A percentile compares a stretch with the other conserved stretches of the same genome.
These are phyloP conservation scores for Alternaria rosae DNA, from an alignment of 2,329 filamentous ascomycete genomes.

Conservation along the genomic window DNA sequence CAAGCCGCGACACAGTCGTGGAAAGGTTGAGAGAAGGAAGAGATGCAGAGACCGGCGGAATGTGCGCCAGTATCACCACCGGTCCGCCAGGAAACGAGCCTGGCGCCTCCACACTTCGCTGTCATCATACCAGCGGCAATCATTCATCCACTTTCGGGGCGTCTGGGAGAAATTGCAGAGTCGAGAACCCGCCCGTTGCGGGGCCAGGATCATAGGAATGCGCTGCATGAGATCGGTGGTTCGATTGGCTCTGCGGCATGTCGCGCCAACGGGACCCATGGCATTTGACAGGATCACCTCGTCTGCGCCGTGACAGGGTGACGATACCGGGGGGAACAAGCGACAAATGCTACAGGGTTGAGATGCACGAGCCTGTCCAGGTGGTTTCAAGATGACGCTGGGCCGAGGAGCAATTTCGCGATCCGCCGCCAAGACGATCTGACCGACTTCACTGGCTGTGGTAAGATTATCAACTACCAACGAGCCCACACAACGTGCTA, in stretches of 20 bases:
- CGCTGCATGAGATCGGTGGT: slow-evolving; percentile 9
- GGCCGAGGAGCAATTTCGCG: slow-evolving; percentile 43
- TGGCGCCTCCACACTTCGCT: slow-evolving; percentile 33
- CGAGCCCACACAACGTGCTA: not conserved
- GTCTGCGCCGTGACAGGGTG: slow-evolving; percentile 22
- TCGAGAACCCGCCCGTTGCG: slow-evolving; percentile 28
- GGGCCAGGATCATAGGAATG: slow-evolving; percentile 23
- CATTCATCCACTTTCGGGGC: slow-evolving; percentile 35
- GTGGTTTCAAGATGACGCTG: slow-evolving; percentile 34
- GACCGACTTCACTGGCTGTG: slow-evolving; percentile 31
- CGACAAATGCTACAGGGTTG: slow-evolving; percentile 37
- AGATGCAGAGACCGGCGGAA: slow-evolving; percentile 26
- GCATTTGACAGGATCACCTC: slow-evolving; percentile 27
- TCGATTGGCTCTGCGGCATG: slow-evolving; percentile 36
- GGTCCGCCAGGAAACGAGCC: slow-evolving; percentile 33
- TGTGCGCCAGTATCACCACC: slow-evolving; percentile 29
- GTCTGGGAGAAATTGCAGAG: slow-evolving; percentile 49
- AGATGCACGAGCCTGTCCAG: slow-evolving; percentile 28
- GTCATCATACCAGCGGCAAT: slow-evolving; percentile 37
- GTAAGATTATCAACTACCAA: slow-evolving; percentile 27
- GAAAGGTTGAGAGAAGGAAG: slow-evolving; percentile 27
- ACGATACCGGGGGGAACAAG: slow-evolving; percentile 23
- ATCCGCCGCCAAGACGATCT: slow-evolving; percentile 32
- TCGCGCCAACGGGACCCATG: slow-evolving; percentile 39
- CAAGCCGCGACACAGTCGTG: slow-evolving; percentile 26